Evolutionary conservation across 2,329 filamentous ascomycete species (phyloP).

Genomic region (Orbilia quercus): DNA sequence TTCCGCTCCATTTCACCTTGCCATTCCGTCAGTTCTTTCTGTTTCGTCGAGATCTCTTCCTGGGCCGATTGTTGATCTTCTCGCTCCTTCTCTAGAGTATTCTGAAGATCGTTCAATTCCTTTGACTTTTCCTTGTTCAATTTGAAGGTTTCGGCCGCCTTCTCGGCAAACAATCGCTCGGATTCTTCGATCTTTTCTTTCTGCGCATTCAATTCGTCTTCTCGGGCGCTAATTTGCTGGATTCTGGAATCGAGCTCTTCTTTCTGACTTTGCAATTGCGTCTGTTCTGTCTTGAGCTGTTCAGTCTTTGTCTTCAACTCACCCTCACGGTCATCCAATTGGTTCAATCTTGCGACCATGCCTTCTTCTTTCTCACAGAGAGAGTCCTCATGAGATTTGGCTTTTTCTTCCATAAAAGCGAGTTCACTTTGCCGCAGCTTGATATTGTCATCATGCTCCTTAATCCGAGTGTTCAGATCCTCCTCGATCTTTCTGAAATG

Average conservation of each 20-base stretch:
- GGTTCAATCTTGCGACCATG: slow-evolving; percentile 11
- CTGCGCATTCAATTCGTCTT: slow-evolving; percentile 20
- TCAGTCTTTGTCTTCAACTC: slow-evolving; percentile 3
- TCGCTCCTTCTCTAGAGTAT: slow-evolving; percentile 23
- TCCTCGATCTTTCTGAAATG: slow-evolving; percentile 29
- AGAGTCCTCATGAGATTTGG: not conserved
- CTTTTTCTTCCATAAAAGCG: slow-evolving; percentile 1
- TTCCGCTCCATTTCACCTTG: slow-evolving; percentile 33
- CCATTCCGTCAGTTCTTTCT: slow-evolving; percentile 34
- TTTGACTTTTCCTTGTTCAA: slow-evolving; percentile 24
- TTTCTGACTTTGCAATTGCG: slow-evolving; percentile 4
- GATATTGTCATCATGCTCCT: slow-evolving; percentile 5
- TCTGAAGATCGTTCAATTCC: slow-evolving; percentile 34
- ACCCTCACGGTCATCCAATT: slow-evolving; percentile 18
- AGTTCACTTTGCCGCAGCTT: not conserved
- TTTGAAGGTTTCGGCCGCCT: slow-evolving; percentile 7
- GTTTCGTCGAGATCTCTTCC: slow-evolving; percentile 23
- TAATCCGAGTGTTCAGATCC: slow-evolving; percentile 10
- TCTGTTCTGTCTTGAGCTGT: slow-evolving; percentile 6
- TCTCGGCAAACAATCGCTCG: slow-evolving; percentile 23
- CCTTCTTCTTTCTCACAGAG: slow-evolving; percentile 17
- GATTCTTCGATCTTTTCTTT: slow-evolving; percentile 18
- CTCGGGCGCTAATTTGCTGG: slow-evolving; percentile 7
- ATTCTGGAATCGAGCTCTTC: slow-evolving; percentile 8
- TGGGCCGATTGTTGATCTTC: slow-evolving; percentile 23